A percentile compares a stretch with the other conserved stretches of the same genome.
Conservation (phyloP, 805 yeast species). For the Zygotorulaspora danielsina region DNA sequence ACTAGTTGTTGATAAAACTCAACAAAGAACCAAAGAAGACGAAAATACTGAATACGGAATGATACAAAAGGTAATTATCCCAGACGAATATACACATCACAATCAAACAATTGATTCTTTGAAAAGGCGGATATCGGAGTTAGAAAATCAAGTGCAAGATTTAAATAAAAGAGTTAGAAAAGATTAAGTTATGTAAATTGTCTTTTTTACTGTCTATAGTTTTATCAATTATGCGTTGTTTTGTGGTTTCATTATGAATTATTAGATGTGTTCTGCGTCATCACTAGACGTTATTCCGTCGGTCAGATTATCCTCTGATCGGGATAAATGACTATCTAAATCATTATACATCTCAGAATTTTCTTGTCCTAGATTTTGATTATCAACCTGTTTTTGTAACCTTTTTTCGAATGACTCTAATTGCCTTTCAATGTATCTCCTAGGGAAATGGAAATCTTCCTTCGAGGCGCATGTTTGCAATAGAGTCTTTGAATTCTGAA, state of each 20-base stretch:
- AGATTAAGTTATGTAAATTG: slow-evolving; percentile 1
- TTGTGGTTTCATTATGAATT: not conserved
- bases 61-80: slow-evolving; percentile 7
- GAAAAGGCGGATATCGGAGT: slow-evolving; percentile 23
- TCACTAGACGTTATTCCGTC: slow-evolving; percentile 2
- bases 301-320: slow-evolving; percentile 7
- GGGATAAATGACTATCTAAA: slow-evolving; percentile 11
- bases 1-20: slow-evolving; percentile 8
- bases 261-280: too few species aligned
- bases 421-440: slow-evolving; percentile 22
- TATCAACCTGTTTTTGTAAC: slow-evolving; percentile 11
- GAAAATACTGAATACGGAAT: slow-evolving; percentile 1
- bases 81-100: slow-evolving; percentile 12
- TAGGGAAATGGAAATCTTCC: slow-evolving; percentile 21
- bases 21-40: slow-evolving; percentile 1
- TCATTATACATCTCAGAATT: slow-evolving; percentile 7
- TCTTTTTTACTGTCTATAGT: not conserved
- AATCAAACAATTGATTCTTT: slow-evolving; percentile 13
- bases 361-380: slow-evolving; percentile 2
- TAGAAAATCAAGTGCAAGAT: slow-evolving; percentile 18
- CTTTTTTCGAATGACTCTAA: slow-evolving; percentile 23
- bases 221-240: not conserved
- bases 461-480: slow-evolving; percentile 19
- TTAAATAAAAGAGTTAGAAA: slow-evolving; percentile 10
- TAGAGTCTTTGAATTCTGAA: slow-evolving; percentile 20